These are phyloP conservation scores for Coemansia sp. DNA, from an alignment of 192 early-diverging fungal genomes.

Conservation along the genomic window DNA sequence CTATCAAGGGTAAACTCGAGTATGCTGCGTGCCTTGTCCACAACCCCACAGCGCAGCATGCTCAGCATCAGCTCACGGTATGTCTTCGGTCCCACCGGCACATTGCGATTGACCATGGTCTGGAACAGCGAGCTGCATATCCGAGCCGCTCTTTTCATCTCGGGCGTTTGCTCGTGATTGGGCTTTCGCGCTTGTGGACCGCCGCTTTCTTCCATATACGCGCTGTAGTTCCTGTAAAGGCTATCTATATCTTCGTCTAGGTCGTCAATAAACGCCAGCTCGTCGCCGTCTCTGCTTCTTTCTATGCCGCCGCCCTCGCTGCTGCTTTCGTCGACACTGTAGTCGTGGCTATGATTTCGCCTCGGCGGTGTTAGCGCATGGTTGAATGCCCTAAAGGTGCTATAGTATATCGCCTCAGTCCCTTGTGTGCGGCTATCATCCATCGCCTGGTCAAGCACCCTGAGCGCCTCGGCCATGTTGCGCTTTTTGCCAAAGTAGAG, in stretches of 20 bases:
- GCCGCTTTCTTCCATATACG: not conserved
- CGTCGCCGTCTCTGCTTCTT: not conserved
- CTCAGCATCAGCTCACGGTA: constrained; percentile 47
- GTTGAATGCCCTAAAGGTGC: constrained; percentile 35
- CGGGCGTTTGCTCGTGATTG: not conserved
- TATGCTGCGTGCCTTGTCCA: constrained; percentile 41
- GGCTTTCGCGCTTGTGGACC: not conserved
- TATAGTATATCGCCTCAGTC: constrained; percentile 42
- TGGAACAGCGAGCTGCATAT: constrained; percentile 43
- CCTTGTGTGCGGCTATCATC: constrained; percentile 20
- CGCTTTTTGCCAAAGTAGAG: constrained; percentile 37
- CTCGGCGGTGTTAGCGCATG: constrained; percentile 8
- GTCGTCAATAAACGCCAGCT: constrained; percentile 24
- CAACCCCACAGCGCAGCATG: constrained; percentile 31
- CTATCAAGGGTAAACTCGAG: constrained; percentile 44
- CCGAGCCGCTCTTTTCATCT: constrained; percentile 28
- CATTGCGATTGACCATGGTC: constrained; percentile 22
- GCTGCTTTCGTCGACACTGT: too few relatives aligned
- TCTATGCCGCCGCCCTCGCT: not conserved
- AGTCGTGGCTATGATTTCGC: not conserved
- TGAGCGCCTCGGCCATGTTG: constrained; percentile 32
- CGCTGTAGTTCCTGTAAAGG: not conserved
- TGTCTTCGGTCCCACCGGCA: constrained; percentile 22
- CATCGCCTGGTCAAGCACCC: constrained; percentile 39
- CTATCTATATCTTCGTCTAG: constrained; percentile 15